Percentiles rank a stretch among this genome's conserved stretches.
Conservation (phyloP, 2,329 filamentous ascomycete genomes). For the Botrytis byssoidea region DNA sequence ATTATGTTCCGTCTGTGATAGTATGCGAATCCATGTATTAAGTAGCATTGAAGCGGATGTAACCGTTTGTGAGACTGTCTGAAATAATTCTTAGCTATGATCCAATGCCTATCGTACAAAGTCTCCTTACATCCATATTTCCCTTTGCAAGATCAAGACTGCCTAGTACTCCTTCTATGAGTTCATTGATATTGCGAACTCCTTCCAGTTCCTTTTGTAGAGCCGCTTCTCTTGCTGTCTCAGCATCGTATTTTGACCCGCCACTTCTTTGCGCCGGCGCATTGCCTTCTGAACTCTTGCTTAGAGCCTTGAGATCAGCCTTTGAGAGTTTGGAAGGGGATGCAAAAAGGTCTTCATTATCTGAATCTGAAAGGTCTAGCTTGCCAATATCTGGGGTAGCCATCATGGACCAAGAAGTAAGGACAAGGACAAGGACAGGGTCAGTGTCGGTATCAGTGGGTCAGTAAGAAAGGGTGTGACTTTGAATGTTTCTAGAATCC, state of each 20-base stretch:
- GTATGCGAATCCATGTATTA: conserved; percentile 92
- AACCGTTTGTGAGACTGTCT: conserved; percentile 85
- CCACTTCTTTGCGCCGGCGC: conserved; percentile 38
- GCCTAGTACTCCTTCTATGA: conserved; percentile 75
- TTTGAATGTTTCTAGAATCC: conserved; percentile 3
- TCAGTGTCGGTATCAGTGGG: background rate
- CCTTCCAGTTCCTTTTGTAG: conserved; percentile 78
- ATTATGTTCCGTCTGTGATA: conserved; percentile 97
- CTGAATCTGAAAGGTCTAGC: conserved; percentile 53
- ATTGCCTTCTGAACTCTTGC: conserved; percentile 32
- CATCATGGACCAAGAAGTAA: conserved; percentile 25
- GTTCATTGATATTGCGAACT: conserved; percentile 81
- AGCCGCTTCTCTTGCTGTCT: conserved; percentile 69
- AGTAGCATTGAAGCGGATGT: conserved; percentile 83
- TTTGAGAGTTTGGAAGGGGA: conserved; percentile 49
- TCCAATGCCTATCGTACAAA: background rate
- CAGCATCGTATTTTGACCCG: conserved; percentile 57
- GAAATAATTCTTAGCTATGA: conserved; percentile 24
- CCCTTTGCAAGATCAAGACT: conserved; percentile 69
- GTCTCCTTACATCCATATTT: conserved; percentile 68
- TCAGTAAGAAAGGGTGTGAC: background rate
- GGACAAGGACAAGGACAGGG: background rate
- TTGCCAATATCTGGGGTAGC: conserved; percentile 51
- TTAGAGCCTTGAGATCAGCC: conserved; percentile 26
- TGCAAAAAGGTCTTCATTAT: conserved; percentile 57